Conservation (phyloP, 2,329 filamentous ascomycete species). For the Aspergillus felis region DNA sequence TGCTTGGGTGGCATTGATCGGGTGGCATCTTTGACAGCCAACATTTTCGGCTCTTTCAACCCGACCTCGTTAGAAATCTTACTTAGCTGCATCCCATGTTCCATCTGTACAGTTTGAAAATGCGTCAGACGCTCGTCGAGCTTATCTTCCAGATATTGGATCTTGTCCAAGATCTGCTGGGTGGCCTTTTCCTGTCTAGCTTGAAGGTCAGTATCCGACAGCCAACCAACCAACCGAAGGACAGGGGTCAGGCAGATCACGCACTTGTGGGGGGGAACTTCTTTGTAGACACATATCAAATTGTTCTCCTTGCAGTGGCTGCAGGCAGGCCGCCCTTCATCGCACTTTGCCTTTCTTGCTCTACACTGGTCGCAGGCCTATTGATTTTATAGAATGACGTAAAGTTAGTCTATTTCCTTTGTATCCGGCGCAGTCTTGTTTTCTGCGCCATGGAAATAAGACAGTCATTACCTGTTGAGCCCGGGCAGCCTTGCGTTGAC, state of each 20-base stretch:
- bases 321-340: conserved; percentile 78
- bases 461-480: conserved; percentile 34
- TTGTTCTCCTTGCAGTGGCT: conserved; percentile 83
- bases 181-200: conserved; percentile 40
- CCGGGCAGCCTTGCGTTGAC: conserved; percentile 38
- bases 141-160: conserved; percentile 29
- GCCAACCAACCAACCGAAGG: neutral
- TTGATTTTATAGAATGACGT: conserved; percentile 33
- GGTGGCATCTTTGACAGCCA: conserved; percentile 2
- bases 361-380: conserved; percentile 85
- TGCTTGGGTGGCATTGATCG: conserved; percentile 7
- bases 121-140: conserved; percentile 23
- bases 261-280: conserved; percentile 87
- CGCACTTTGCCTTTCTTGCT: conserved; percentile 83
- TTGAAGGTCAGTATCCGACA: conserved; percentile 2
- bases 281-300: conserved; percentile 80
- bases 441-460: neutral
- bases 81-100: conserved; percentile 12
- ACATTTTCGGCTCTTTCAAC: conserved; percentile 1
- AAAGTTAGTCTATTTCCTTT: conserved; percentile 5
- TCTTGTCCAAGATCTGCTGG: conserved; percentile 33
- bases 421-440: neutral
- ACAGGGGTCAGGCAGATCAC: conserved; percentile 25
- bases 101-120: conserved; percentile 16
- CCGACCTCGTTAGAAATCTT: conserved; percentile 1